These are phyloP conservation scores for Apiospora marii DNA, from an alignment of 2,329 filamentous ascomycete species.

Conservation along the genomic window DNA sequence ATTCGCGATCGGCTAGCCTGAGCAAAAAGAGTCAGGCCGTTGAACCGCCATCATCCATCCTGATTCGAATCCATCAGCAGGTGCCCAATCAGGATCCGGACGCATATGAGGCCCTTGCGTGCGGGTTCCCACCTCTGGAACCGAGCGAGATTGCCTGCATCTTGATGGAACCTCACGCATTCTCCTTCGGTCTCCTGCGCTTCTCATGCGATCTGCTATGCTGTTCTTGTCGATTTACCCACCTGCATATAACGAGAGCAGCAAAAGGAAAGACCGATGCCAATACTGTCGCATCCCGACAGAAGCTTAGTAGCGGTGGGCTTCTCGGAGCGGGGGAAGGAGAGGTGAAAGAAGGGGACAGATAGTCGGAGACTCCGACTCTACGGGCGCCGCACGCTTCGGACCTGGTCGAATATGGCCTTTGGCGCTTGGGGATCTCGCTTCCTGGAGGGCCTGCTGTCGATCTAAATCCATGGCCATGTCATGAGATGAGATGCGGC, in stretches of 20 bases:
- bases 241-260: neutral
- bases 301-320: neutral
- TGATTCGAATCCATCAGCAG: neutral
- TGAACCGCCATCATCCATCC: neutral
- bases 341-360: neutral
- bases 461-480: neutral
- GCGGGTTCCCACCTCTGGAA: constrained; percentile 14
- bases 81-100: neutral
- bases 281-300: neutral
- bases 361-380: neutral
- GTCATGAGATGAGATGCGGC: neutral
- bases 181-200: constrained; percentile 1
- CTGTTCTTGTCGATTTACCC: neutral
- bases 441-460: neutral
- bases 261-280: neutral
- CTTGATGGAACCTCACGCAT: neutral
- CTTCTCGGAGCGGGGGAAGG: neutral
- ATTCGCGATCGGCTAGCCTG: neutral
- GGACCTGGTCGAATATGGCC: neutral
- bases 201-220: neutral
- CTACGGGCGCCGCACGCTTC: neutral
- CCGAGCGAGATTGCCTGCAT: constrained; percentile 8
- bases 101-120: neutral
- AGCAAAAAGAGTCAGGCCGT: neutral
- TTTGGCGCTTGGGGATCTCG: neutral